These are phyloP conservation scores for Saccharomycopsis malanga DNA, from an alignment of 805 yeast genomes.

Conservation along the genomic window DNA sequence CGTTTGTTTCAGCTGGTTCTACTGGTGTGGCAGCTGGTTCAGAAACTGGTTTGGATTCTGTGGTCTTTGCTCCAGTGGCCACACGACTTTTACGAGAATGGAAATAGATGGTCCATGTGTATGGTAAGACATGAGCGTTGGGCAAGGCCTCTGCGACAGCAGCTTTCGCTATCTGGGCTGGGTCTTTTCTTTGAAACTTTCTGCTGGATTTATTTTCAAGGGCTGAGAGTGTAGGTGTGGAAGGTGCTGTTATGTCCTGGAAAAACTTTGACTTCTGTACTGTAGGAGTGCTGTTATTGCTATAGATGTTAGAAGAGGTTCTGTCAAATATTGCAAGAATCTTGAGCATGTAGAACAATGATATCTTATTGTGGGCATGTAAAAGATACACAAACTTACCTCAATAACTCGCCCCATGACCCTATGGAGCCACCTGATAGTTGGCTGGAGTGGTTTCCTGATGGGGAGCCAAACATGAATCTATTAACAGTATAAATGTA, in stretches of 20 bases:
- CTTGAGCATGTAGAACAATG: not conserved
- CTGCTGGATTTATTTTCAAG: not conserved
- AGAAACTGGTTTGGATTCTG: not conserved
- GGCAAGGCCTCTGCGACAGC: constrained; percentile 2
- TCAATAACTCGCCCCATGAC: not conserved
- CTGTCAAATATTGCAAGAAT: not conserved
- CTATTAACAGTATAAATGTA: too few relatives aligned
- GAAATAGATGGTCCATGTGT: constrained; percentile 19
- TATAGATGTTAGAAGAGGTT: not conserved
- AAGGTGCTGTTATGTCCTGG: not conserved
- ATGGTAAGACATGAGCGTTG: constrained; percentile 17
- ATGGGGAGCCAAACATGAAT: not conserved
- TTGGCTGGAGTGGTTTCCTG: not conserved
- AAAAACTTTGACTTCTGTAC: constrained; percentile 10
- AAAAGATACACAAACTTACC: too few relatives aligned
- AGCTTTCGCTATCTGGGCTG: constrained; percentile 4
- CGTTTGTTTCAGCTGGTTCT: not conserved
- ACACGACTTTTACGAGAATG: constrained; percentile 14
- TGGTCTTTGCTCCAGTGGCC: not conserved
- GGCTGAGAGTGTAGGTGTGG: not conserved
- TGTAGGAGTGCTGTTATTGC: not conserved
- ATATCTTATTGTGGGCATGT: not conserved
- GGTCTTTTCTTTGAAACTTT: constrained; percentile 1
- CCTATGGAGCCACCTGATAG: not conserved
- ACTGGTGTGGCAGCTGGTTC: not conserved